Evolutionary conservation across 225 moss, liverwort and hornwort genomes (phyloP).

Genomic region (Anthoceros angustus): DNA sequence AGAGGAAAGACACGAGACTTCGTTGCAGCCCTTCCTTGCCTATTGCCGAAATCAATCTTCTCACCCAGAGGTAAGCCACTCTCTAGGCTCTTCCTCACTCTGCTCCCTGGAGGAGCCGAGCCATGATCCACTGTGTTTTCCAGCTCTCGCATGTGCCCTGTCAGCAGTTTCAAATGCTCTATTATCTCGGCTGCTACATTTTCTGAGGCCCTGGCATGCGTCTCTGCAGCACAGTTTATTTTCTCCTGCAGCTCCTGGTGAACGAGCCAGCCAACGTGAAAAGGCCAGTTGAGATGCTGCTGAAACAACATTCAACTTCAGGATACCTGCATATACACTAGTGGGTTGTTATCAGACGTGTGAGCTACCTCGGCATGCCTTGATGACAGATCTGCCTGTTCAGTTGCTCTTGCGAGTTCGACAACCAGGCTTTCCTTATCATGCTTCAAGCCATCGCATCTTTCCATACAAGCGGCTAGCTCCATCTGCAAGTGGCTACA

Average conservation of each 20-base stretch:
- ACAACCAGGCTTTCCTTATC: conserved; percentile 44
- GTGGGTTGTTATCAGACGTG: not conserved
- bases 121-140: conserved; percentile 38
- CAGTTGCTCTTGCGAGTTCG: conserved; percentile 58
- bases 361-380: conserved; percentile 45
- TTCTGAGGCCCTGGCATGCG: conserved; percentile 43
- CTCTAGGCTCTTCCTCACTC: not conserved
- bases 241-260: conserved; percentile 52
- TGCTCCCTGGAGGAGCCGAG: not conserved
- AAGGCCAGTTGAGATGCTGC: too few species aligned
- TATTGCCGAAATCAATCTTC: not conserved
- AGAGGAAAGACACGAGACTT: not conserved
- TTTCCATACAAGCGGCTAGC: conserved; percentile 41
- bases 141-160: conserved; percentile 52
- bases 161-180: conserved; percentile 47
- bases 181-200: conserved; percentile 51
- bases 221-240: conserved; percentile 41
- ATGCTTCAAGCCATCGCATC: conserved; percentile 38
- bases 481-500: conserved; percentile 34
- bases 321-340: too few species aligned
- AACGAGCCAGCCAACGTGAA: not conserved
- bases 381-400: conserved; percentile 65
- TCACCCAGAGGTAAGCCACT: not conserved
- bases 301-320: too few species aligned
- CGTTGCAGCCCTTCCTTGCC: not conserved